phyloP scores from a whole-genome alignment of 2,329 filamentous ascomycete species.

The Lomentospora prolificans region DNA sequence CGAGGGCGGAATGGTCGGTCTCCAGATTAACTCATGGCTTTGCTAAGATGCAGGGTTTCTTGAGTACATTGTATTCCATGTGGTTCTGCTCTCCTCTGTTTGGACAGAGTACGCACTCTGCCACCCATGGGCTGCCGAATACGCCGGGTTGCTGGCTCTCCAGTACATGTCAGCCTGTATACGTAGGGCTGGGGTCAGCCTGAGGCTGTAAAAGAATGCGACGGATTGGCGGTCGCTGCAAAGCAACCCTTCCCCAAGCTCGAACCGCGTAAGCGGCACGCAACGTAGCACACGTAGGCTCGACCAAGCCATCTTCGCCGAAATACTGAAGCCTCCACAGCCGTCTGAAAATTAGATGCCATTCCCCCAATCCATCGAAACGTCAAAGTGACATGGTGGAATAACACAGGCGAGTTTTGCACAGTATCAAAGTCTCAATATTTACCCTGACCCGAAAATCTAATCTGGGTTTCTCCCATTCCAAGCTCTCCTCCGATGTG shows the following conservation, averaged over 20 bases:
- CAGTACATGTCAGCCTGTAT: neutral
- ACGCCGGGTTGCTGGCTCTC: neutral
- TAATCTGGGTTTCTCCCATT: neutral
- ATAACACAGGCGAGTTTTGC: neutral
- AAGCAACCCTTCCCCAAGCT: neutral
- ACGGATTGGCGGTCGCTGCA: neutral
- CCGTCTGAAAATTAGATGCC: too few species aligned
- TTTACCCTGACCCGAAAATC: neutral
- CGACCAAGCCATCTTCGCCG: neutral
- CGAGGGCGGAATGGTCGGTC: neutral
- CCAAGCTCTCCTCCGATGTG: neutral
- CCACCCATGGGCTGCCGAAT: too few species aligned
- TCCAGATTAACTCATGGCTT: neutral
- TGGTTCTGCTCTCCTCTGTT: neutral
- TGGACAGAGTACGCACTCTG: neutral
- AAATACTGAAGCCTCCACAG: neutral
- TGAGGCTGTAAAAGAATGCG: neutral
- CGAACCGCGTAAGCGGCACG: conserved; percentile 6
- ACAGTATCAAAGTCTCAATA: neutral
- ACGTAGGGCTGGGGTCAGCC: neutral
- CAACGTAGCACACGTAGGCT: conserved; percentile 5
- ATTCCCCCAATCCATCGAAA: too few species aligned
- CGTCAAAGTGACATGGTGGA: neutral
- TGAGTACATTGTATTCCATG: neutral
- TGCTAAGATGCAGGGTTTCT: neutral